These are phyloP conservation scores for Mycogone perniciosa DNA, from an alignment of 2,329 filamentous ascomycete genomes.

Conservation along the genomic window DNA sequence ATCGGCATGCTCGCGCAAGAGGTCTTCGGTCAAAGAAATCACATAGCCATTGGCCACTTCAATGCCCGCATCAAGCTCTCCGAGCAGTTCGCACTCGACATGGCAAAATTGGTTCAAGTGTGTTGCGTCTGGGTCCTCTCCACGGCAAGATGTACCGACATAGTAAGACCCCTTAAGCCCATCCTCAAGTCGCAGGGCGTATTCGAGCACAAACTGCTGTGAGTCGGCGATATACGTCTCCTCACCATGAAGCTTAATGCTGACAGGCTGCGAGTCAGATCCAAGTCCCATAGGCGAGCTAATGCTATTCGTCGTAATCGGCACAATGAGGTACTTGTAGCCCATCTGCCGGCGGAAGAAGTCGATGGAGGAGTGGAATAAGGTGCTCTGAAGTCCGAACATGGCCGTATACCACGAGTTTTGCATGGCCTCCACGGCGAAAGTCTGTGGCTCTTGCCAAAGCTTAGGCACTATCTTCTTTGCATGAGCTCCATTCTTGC, in stretches of 20 bases:
- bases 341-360: background rate
- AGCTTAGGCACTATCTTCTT: background rate
- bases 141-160: conserved; percentile 2
- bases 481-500: background rate
- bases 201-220: conserved; percentile 5
- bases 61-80: background rate
- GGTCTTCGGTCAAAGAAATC: background rate
- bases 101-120: conserved; percentile 7
- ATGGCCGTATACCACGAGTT: background rate
- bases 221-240: conserved; percentile 3
- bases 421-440: background rate
- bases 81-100: conserved; percentile 4
- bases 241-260: background rate
- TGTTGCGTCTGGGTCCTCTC: conserved; percentile 2
- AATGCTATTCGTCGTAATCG: background rate
- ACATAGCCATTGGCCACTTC: background rate
- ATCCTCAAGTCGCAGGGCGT: conserved; percentile 1
- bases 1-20: background rate
- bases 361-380: background rate
- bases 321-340: conserved; percentile 1
- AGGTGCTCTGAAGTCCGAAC: background rate
- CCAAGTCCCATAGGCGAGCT: conserved; percentile 1
- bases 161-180: background rate
- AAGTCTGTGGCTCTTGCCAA: background rate
- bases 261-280: background rate